Conservation (phyloP, 192 early-diverging fungal genomes). For the Linnemannia zychae region DNA sequence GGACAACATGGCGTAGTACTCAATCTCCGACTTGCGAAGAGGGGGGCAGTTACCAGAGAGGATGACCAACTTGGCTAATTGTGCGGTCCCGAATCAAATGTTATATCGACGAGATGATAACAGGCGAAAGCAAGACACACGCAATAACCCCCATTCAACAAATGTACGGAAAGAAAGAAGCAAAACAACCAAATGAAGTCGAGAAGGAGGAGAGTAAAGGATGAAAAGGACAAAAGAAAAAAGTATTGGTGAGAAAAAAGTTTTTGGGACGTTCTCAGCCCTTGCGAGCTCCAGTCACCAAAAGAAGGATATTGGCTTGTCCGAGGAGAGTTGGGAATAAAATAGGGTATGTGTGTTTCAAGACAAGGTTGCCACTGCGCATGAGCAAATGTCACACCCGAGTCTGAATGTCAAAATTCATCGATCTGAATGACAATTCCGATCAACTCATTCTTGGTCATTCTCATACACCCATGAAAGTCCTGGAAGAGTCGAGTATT, state of each 20-base stretch:
- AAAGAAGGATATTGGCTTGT: constrained; percentile 41
- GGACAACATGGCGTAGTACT: constrained; percentile 99
- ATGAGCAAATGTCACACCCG: not conserved
- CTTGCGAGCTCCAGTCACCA: constrained; percentile 61
- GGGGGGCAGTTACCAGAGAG: constrained; percentile 99
- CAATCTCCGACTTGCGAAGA: constrained; percentile 99
- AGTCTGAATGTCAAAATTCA: constrained; percentile 6
- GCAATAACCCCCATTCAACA: constrained; percentile 32
- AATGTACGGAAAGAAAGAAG: constrained; percentile 19
- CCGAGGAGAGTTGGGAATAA: not conserved
- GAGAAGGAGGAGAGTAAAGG: constrained; percentile 1
- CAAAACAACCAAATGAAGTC: constrained; percentile 10
- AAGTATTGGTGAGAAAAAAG: constrained; percentile 36
- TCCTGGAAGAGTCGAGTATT: not conserved
- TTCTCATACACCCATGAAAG: constrained; percentile 33
- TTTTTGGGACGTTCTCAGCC: constrained; percentile 60
- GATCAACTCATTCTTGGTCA: not conserved
- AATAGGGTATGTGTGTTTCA: not conserved
- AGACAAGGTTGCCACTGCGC: not conserved
- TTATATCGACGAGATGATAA: not conserved
- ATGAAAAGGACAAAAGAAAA: constrained; percentile 11
- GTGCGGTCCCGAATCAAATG: not conserved
- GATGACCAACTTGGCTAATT: constrained; percentile 96
- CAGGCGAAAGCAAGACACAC: constrained; percentile 7
- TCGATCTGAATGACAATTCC: constrained; percentile 12